Base-by-base conservation (phyloP, 768 basidiomycete genomes). In the Lactifluus subvellereus region DNA sequence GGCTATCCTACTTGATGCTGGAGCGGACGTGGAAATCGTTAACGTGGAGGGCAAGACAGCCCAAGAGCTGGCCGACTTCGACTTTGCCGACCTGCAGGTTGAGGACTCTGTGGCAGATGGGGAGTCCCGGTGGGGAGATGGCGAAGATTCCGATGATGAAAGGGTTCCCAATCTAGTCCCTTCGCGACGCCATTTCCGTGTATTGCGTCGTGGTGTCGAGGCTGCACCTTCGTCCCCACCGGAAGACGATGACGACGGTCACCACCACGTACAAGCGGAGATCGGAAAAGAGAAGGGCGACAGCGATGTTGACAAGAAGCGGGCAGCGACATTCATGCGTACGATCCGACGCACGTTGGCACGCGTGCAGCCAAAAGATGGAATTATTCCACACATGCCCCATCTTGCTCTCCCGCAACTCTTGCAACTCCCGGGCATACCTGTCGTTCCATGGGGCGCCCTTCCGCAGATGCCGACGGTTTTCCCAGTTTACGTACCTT, bases 11-110 rank as follows among this genome's bases (percentile, higher is more conserved):
- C 69, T 96, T n/a, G 77, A 81, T 11, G 91, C 85, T 35, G 92
- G 92, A 35, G 96, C 96, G 0, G 87, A 91, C 66, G 71, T 79
- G 33, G 87, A 89, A 70, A 83, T 92, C 54, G 89, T 92, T 58
- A 82, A 91, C 66, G 81, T 78, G 0, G 75, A 81, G 35, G 91
- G 91, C 18, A 85, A 84, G 74, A 89, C 84, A 4, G 78, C 91
- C 5, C 78, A 79, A 37, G 89, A 93, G 67, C 74, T 86, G 47
- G 78, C 80, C 1, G 56, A 70, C 4, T 76, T 77, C 45, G 78
- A 79, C 64, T 80, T 87, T 68, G 76, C 73, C 48, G 79, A 69
- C 67, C 75, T 73, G 14, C 57, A 69, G 50, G 63, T 67, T 45
- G 68, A 61, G 37, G 71, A 70, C 47, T 68, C 54, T 51, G 74